Conservation (phyloP, 192 early-diverging fungal genomes). For the Backusella liffmaniae region DNA sequence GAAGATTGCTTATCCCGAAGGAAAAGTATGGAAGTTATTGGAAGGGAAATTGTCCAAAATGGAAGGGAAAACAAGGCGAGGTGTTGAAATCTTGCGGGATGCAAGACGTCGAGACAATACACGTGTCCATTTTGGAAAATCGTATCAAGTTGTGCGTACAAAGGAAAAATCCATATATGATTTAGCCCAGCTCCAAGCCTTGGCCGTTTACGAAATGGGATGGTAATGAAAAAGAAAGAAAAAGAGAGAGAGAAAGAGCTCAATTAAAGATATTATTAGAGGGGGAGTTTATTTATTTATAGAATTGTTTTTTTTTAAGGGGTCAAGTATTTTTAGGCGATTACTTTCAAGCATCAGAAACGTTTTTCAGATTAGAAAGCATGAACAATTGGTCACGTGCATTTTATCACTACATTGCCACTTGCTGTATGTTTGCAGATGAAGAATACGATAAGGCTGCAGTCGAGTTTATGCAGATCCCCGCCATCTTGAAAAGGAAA, state of each 20-base stretch:
- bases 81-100: constrained; percentile 29
- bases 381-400: constrained; percentile 44
- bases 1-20: constrained; percentile 23
- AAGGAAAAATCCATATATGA: constrained; percentile 20
- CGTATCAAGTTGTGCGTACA: background rate
- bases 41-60: constrained; percentile 32
- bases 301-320: background rate
- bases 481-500: constrained; percentile 16
- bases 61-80: constrained; percentile 21
- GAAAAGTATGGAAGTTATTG: constrained; percentile 29
- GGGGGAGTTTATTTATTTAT: background rate
- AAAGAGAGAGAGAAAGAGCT: background rate
- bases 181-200: constrained; percentile 25
- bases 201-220: constrained; percentile 38
- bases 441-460: constrained; percentile 37
- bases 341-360: constrained; percentile 38
- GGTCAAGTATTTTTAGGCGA: constrained; percentile 37
- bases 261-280: background rate
- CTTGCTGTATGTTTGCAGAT: constrained; percentile 38
- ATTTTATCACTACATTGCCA: constrained; percentile 42
- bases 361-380: constrained; percentile 34
- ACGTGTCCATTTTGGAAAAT: background rate
- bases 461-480: constrained; percentile 33
- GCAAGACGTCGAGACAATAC: constrained; percentile 7
- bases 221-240: constrained; percentile 16